These are phyloP conservation scores for Paramecium pentaurelia DNA, from an alignment of 73 alveolate species.

Conservation along the genomic window DNA sequence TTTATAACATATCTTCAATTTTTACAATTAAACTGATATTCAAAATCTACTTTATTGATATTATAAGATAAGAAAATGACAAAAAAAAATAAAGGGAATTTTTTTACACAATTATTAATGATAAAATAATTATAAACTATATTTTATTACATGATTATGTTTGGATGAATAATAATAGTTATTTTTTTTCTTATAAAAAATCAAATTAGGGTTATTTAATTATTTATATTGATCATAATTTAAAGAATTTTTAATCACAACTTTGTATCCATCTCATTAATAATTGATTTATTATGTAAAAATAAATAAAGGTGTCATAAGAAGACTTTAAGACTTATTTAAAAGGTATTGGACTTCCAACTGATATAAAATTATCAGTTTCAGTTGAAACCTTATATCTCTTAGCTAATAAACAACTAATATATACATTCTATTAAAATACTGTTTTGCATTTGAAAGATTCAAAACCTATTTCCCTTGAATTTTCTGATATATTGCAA, in stretches of 20 bases:
- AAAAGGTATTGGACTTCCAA: not conserved
- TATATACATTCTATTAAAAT: not conserved
- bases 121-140: no score
- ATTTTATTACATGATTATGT: no score
- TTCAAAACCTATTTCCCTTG: not conserved
- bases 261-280: not conserved
- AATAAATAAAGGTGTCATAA: not conserved
- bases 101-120: no score
- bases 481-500: not conserved
- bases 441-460: not conserved
- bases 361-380: not conserved
- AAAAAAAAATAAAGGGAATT: no score
- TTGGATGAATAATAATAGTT: no score
- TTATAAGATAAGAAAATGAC: no score
- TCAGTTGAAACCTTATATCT: not conserved
- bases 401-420: not conserved
- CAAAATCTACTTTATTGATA: no score
- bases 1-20: no score
- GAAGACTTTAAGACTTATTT: not conserved
- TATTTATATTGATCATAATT: no score
- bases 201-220: not conserved
- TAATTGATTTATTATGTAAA: not conserved
- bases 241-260: no score
- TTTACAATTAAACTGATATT: no score
- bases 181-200: no score